Conservation (phyloP, 768 basidiomycete genomes). For the Tephrocybe sp. region DNA sequence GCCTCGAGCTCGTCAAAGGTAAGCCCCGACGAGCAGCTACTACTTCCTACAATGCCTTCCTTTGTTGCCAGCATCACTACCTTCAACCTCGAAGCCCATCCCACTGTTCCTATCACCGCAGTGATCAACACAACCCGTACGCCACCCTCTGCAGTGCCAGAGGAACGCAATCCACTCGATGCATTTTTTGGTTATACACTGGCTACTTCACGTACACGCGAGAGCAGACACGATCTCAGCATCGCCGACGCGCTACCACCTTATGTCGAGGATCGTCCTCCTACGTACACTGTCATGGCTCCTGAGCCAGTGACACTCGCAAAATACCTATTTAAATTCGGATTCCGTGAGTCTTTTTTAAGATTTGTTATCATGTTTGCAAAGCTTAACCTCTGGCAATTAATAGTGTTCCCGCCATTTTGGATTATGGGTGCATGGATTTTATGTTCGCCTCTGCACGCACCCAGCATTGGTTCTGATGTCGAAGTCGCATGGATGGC, state of each 20-base stretch:
- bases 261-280: constrained; percentile 43
- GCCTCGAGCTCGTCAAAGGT: too few relatives aligned
- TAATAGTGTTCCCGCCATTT: too few relatives aligned
- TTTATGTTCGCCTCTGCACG: constrained; percentile 49
- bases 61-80: constrained; percentile 9
- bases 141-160: constrained; percentile 10
- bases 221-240: constrained; percentile 41
- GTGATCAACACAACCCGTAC: constrained; percentile 21
- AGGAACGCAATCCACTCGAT: constrained; percentile 24
- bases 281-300: constrained; percentile 31
- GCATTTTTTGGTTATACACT: constrained; percentile 38
- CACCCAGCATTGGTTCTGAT: constrained; percentile 28
- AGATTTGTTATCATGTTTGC: too few relatives aligned
- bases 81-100: constrained; percentile 14
- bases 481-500: constrained; percentile 46
- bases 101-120: constrained; percentile 12
- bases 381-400: too few relatives aligned
- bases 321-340: constrained; percentile 60
- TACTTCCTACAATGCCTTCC: constrained; percentile 17
- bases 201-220: constrained; percentile 29
- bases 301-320: constrained; percentile 54
- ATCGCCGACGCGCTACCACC: constrained; percentile 35
- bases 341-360: constrained; percentile 46
- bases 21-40: too few relatives aligned
- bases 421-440: constrained; percentile 55